These are phyloP conservation scores for Eucalyptus erythrocorys DNA, from an alignment of 345 rosid species.

Conservation along the genomic window DNA sequence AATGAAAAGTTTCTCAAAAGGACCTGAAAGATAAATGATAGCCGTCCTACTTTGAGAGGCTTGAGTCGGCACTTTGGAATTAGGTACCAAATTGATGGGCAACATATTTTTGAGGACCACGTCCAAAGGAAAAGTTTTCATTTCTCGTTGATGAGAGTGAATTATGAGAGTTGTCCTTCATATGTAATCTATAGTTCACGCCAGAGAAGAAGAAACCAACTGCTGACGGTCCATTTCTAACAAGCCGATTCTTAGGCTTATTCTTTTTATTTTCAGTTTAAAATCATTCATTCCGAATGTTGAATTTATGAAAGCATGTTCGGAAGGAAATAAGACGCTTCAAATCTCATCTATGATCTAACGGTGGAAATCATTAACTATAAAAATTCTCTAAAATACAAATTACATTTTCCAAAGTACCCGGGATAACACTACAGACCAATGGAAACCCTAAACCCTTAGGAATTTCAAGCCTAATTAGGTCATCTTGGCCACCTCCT, in stretches of 20 bases:
- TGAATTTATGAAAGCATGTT: background rate
- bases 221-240: background rate
- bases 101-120: background rate
- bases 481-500: background rate
- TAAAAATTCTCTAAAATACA: background rate
- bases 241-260: background rate
- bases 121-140: background rate
- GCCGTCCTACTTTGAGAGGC: background rate
- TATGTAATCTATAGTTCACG: background rate
- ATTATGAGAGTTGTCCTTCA: background rate
- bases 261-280: background rate
- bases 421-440: background rate
- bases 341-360: background rate
- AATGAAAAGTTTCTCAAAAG: background rate
- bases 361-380: background rate
- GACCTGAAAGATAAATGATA: background rate
- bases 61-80: background rate
- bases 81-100: background rate
- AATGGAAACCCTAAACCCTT: background rate
- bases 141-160: background rate
- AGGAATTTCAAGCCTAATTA: background rate
- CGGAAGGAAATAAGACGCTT: background rate
- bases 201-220: background rate
- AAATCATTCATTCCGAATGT: background rate
- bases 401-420: background rate